Base-by-base conservation (phyloP, 345 rosid species). In the Tarenaya hassleriana region DNA sequence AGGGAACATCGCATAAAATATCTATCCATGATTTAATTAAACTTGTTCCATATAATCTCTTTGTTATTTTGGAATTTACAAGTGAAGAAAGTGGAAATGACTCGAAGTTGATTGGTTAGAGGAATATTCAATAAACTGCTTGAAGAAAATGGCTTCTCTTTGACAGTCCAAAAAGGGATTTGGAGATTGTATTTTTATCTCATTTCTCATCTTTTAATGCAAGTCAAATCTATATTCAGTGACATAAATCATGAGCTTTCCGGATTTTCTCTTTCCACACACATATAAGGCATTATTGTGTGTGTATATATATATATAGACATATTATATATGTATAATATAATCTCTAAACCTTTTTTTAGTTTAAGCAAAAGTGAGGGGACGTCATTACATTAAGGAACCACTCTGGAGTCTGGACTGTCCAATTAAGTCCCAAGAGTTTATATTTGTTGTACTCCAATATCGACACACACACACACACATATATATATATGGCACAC, bases 141-240 rank as follows among this genome's bases (percentile, higher is more conserved):
- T 68, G 64, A 14, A 61, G n/a, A 52, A 69, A 54, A 50, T 69
- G 4, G 33, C 29, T 45, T 65, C 48, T 31, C 57, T 69, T 61
- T 61, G 58, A 70, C 67, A 62, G 44, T 46, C 54, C 55, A 55
- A 74, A n/a, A 72, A 67, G 75, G 62, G 57, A 52, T 51, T 78
- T 32, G 74, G 69, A 60, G 71, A 32, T 53, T 38, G 73, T 61
- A 46, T 48, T 51, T 11, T 4, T 35, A 38, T 41, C 47, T 27
- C 52, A 34, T 52, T 61, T 55, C 49, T 40, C 70, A n/a, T 42
- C 62, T 72, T 69, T 60, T 42, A 43, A 50, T 41, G 24, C 17
- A 41, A 52, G 34, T 52, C 39, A 10, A 43, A 51, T 61, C 52
- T 35, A 14, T 3, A 43, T 12, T 15, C 50, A 51, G 52, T 35